A percentile compares a stretch with the other conserved stretches of the same genome.
Evolutionary conservation across 2,329 filamentous ascomycete species (phyloP).

Genomic region (Dissoconium aciculare): DNA sequence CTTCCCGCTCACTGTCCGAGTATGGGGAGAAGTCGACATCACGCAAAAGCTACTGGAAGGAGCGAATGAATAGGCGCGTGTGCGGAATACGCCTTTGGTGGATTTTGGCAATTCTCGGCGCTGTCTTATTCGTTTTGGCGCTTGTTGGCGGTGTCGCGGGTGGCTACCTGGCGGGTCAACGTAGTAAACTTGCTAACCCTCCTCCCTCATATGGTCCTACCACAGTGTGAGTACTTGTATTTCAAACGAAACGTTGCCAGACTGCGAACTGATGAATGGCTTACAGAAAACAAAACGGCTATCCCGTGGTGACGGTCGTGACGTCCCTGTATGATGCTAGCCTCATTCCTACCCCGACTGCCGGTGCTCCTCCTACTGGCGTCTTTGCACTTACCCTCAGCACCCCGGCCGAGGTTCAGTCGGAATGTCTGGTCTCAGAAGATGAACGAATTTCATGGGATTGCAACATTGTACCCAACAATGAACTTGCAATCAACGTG

Average conservation of each 20-base stretch:
- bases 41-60: conserved; percentile 26
- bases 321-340: conserved; percentile 23
- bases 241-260: too few species aligned
- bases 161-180: conserved; percentile 18
- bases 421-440: conserved; percentile 43
- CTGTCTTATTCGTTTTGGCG: conserved; percentile 20
- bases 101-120: conserved; percentile 18
- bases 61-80: conserved; percentile 24
- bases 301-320: conserved; percentile 10
- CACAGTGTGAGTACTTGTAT: too few species aligned
- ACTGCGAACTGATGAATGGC: too few species aligned
- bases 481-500: conserved; percentile 19
- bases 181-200: too few species aligned
- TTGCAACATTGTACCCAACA: conserved; percentile 36
- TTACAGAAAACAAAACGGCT: background rate
- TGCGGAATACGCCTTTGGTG: conserved; percentile 24
- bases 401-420: conserved; percentile 35
- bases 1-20: conserved; percentile 5
- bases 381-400: conserved; percentile 41
- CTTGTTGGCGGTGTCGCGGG: conserved; percentile 24
- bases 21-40: conserved; percentile 17
- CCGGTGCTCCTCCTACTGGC: conserved; percentile 41
- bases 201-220: too few species aligned
- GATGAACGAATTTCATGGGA: conserved; percentile 46
- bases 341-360: conserved; percentile 35